These are phyloP conservation scores for Colletotrichum sp. DNA, from an alignment of 2,329 filamentous ascomycete species.

Conservation along the genomic window DNA sequence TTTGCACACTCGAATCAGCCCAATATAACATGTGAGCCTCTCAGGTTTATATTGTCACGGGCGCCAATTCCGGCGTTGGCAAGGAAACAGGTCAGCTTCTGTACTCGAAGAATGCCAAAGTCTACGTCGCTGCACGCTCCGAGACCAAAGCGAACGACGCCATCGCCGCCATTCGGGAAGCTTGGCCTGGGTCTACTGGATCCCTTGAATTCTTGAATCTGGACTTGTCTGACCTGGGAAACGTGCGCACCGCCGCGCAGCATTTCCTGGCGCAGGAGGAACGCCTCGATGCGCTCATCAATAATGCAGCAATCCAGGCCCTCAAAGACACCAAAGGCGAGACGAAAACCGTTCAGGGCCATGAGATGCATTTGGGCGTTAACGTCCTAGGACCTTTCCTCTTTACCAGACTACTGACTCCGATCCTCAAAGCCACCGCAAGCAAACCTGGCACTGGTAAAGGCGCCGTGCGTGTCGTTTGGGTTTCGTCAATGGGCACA, in stretches of 20 bases:
- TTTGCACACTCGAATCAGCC: background rate
- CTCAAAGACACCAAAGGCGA: conserved; percentile 22
- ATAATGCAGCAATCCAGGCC: conserved; percentile 42
- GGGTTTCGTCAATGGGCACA: conserved; percentile 30
- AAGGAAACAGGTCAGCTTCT: conserved; percentile 53
- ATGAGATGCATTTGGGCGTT: conserved; percentile 26
- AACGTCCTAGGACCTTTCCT: conserved; percentile 28
- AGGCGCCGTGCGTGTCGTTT: conserved; percentile 24
- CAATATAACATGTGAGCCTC: background rate
- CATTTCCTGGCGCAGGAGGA: conserved; percentile 32
- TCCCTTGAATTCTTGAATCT: conserved; percentile 43
- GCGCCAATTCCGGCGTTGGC: conserved; percentile 40
- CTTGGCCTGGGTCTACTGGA: conserved; percentile 33
- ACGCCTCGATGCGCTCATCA: conserved; percentile 37
- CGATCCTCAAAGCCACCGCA: conserved; percentile 11
- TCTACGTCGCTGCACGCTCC: conserved; percentile 54
- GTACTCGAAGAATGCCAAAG: conserved; percentile 52
- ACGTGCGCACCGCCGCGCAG: conserved; percentile 28
- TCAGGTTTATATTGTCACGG: conserved; percentile 48
- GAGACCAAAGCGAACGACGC: conserved; percentile 40
- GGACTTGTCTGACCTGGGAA: conserved; percentile 37
- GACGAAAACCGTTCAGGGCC: conserved; percentile 27
- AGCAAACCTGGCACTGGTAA: background rate
- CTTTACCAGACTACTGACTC: conserved; percentile 26
- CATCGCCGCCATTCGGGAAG: conserved; percentile 41